Evolutionary conservation across 1,284 basidiomycete species (phyloP).

Genomic region (Rhodotorula sp.): DNA sequence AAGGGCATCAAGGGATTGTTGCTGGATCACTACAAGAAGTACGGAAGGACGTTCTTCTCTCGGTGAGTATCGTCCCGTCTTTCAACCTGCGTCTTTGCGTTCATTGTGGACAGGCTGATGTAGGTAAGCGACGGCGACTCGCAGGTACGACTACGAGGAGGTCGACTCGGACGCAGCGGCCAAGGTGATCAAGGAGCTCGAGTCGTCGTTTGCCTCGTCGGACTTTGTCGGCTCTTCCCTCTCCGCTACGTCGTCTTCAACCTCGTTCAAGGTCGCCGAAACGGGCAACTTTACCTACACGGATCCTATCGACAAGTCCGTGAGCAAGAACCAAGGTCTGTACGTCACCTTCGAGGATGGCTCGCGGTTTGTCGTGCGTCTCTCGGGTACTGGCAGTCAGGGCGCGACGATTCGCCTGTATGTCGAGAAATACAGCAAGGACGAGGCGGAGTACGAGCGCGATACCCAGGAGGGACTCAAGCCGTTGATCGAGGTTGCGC

Average conservation of each 20-base stretch:
- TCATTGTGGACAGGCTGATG: no score
- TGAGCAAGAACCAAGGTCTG: constrained; percentile 90
- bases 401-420: constrained; percentile 71
- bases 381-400: constrained; percentile 91
- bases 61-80: constrained; percentile 52
- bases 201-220: constrained; percentile 62
- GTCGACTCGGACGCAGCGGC: constrained; percentile 86
- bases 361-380: constrained; percentile 87
- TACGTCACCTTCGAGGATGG: constrained; percentile 89
- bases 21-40: constrained; percentile 80
- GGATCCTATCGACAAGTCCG: constrained; percentile 91
- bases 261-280: constrained; percentile 73
- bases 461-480: constrained; percentile 86
- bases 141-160: constrained; percentile 92
- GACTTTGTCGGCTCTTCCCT: constrained; percentile 67
- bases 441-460: constrained; percentile 67
- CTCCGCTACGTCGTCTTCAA: constrained; percentile 61
- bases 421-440: constrained; percentile 74
- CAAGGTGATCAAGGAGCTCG: constrained; percentile 75
- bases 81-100: no score
- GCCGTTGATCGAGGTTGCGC: constrained; percentile 91
- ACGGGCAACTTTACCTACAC: constrained; percentile 91
- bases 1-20: constrained; percentile 85
- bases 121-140: background rate
- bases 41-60: constrained; percentile 97